Evolutionary conservation across 1,139 yeast species (phyloP).

Genomic region (Wickerhamomyces sp.): DNA sequence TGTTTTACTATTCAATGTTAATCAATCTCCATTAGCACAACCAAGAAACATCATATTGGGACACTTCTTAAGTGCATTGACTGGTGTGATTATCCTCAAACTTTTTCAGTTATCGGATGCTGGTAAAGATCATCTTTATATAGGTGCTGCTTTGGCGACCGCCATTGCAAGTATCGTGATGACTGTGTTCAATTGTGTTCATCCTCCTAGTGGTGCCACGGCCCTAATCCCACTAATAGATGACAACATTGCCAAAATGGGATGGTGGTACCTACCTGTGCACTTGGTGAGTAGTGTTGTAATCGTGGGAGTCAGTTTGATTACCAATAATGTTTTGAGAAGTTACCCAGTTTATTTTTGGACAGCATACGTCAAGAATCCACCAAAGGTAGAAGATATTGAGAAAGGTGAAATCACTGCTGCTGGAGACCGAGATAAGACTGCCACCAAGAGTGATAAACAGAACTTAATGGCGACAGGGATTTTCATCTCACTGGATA

Average conservation of each 20-base stretch:
- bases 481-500: no score
- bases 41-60: slow-evolving; percentile 60
- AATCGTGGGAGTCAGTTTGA: slow-evolving; percentile 47
- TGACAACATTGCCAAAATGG: slow-evolving; percentile 39
- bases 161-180: slow-evolving; percentile 51
- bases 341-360: slow-evolving; percentile 63
- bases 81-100: slow-evolving; percentile 54
- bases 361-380: slow-evolving; percentile 34
- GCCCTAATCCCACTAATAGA: slow-evolving; percentile 58
- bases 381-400: background rate
- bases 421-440: no score
- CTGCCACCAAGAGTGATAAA: background rate
- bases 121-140: slow-evolving; percentile 47
- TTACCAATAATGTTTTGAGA: slow-evolving; percentile 52
- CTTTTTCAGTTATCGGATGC: slow-evolving; percentile 40
- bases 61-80: slow-evolving; percentile 46
- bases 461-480: no score
- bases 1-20: slow-evolving; percentile 53
- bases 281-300: slow-evolving; percentile 49
- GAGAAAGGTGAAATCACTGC: background rate
- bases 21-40: slow-evolving; percentile 58
- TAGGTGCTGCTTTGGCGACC: slow-evolving; percentile 58
- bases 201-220: slow-evolving; percentile 75
- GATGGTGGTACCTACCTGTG: slow-evolving; percentile 67
- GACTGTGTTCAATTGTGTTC: slow-evolving; percentile 56